Evolutionary conservation across 1,284 basidiomycete genomes (phyloP).

Genomic region (Sporisorium exsertum): DNA sequence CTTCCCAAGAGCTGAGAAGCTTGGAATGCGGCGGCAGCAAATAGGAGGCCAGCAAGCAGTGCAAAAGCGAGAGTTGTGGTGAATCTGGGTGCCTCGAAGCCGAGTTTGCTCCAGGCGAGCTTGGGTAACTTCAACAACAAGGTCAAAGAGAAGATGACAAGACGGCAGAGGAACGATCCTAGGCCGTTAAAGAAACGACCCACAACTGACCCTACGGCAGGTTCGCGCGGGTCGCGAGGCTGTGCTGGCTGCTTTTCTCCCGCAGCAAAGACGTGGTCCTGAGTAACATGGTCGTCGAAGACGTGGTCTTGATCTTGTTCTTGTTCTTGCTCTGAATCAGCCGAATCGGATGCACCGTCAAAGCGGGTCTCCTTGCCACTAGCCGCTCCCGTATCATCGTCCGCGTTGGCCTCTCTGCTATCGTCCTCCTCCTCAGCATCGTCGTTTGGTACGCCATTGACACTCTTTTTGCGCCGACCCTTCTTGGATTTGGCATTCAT

Average conservation of each 20-base stretch:
- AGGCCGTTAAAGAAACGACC: not conserved
- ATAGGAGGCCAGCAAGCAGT: not conserved
- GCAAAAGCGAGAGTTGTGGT: not conserved
- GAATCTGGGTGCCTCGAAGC: not conserved
- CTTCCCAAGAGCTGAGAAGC: not conserved
- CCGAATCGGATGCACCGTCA: conserved; percentile 30
- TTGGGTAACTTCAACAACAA: conserved; percentile 4
- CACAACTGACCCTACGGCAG: not conserved
- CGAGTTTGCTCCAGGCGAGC: not conserved
- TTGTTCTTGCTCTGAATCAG: not conserved
- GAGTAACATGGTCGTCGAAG: too few species aligned
- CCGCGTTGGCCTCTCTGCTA: conserved; percentile 13
- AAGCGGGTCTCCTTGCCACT: conserved; percentile 51
- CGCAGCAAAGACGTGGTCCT: not conserved
- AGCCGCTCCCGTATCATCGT: conserved; percentile 24
- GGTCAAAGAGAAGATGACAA: not conserved
- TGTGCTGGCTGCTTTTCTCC: not conserved
- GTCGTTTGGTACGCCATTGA: conserved; percentile 3
- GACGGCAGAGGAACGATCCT: not conserved
- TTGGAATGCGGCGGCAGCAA: not conserved
- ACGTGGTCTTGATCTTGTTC: not conserved
- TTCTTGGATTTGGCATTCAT: conserved; percentile 20
- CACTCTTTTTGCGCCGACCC: conserved; percentile 17
- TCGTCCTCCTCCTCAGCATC: conserved; percentile 22
- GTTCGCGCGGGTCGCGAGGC: not conserved